Conservation (phyloP, 139 green algal genomes). For the Tetradesmus obliquus region DNA sequence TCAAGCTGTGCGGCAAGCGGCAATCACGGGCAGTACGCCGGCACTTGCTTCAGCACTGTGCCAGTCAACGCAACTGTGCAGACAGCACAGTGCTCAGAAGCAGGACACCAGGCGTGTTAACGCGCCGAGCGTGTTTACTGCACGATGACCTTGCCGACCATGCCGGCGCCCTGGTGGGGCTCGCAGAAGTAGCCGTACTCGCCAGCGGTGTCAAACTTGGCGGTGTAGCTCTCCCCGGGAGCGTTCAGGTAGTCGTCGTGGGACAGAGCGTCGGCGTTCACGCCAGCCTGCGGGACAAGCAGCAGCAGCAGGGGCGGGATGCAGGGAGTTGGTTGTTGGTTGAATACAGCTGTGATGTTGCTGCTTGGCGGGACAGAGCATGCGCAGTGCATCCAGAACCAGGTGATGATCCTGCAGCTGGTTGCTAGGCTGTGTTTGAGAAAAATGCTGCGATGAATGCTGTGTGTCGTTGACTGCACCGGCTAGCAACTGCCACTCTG, state of each 20-base stretch:
- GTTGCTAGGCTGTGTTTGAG: too few species aligned
- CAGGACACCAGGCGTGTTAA: neutral
- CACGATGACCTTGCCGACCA: conserved; percentile 71
- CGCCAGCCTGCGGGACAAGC: conserved; percentile 69
- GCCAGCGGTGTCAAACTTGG: conserved; percentile 82
- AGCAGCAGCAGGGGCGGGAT: neutral
- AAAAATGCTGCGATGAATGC: too few species aligned
- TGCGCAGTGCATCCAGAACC: neutral
- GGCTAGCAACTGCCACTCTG: too few species aligned
- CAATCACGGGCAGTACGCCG: neutral
- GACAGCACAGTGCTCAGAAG: neutral
- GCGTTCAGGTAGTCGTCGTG: conserved; percentile 93
- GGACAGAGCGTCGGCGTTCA: conserved; percentile 89
- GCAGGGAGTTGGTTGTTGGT: neutral
- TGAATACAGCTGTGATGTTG: neutral
- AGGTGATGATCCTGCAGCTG: too few species aligned
- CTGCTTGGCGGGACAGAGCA: neutral
- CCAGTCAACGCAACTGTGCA: too few species aligned
- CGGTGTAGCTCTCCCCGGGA: conserved; percentile 82
- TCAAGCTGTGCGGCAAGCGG: neutral
- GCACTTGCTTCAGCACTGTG: neutral
- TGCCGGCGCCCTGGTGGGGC: conserved; percentile 95
- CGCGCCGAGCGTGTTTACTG: conserved; percentile 9
- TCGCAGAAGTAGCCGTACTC: conserved; percentile 96
- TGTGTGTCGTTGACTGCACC: too few species aligned